phyloP scores from a whole-genome alignment of 2,329 filamentous ascomycete species.

The Hymenoscyphus fraxineus region DNA sequence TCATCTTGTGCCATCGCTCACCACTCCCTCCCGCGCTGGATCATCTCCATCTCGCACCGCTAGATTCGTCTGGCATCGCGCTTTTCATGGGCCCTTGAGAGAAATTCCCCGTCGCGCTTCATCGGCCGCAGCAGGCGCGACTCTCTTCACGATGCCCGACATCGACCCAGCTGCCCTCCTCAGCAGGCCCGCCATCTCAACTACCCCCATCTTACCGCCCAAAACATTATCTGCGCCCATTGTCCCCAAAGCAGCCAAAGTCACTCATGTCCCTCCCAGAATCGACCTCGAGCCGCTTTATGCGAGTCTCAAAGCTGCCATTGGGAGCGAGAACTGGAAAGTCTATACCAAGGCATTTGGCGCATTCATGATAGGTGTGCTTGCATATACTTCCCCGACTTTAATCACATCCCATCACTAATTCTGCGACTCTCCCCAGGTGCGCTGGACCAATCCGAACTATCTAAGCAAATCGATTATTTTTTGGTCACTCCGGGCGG shows the following conservation, averaged over 20 bases:
- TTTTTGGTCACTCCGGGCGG: slow-evolving; percentile 51
- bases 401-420: slow-evolving; percentile 24
- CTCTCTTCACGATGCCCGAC: slow-evolving; percentile 53
- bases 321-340: slow-evolving; percentile 58
- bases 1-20: slow-evolving; percentile 24
- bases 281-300: slow-evolving; percentile 67
- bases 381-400: neutral
- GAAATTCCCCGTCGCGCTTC: slow-evolving; percentile 26
- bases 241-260: slow-evolving; percentile 48
- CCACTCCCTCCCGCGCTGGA: slow-evolving; percentile 13
- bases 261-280: slow-evolving; percentile 60
- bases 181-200: slow-evolving; percentile 56
- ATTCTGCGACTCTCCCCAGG: slow-evolving; percentile 42
- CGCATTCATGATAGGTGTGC: slow-evolving; percentile 59
- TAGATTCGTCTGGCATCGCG: slow-evolving; percentile 23
- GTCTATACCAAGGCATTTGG: slow-evolving; percentile 60
- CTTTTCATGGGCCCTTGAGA: slow-evolving; percentile 31
- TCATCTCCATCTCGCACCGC: slow-evolving; percentile 26
- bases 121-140: slow-evolving; percentile 27
- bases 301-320: slow-evolving; percentile 55
- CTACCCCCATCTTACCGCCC: slow-evolving; percentile 55
- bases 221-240: slow-evolving; percentile 55
- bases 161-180: slow-evolving; percentile 67
- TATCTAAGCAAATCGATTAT: slow-evolving; percentile 55
- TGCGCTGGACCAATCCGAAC: slow-evolving; percentile 60